Evolutionary conservation across 2,329 filamentous ascomycete species (phyloP).

Genomic region (Xenosphaeropsis pyriputrescens): DNA sequence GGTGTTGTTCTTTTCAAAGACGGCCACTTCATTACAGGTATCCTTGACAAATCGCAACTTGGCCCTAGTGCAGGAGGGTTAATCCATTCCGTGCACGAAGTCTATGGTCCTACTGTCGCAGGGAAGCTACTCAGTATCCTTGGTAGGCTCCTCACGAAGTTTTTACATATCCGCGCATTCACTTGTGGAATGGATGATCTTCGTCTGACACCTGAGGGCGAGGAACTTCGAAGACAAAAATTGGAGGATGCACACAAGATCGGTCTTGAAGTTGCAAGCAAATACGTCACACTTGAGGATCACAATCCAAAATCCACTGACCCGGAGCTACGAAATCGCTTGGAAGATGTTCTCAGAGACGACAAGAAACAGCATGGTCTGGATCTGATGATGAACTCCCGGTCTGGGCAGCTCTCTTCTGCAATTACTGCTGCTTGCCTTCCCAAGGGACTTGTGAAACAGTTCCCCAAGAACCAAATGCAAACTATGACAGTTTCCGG

Average conservation of each 20-base stretch:
- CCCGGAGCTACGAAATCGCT: slow-evolving; percentile 56
- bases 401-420: slow-evolving; percentile 57
- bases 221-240: slow-evolving; percentile 52
- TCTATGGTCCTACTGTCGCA: slow-evolving; percentile 76
- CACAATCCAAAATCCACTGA: slow-evolving; percentile 46
- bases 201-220: slow-evolving; percentile 66
- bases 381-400: slow-evolving; percentile 73
- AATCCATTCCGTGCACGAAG: slow-evolving; percentile 83
- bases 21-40: slow-evolving; percentile 77
- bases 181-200: slow-evolving; percentile 97
- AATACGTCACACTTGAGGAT: slow-evolving; percentile 74
- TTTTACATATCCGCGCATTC: slow-evolving; percentile 87
- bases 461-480: slow-evolving; percentile 96
- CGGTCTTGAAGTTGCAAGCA: slow-evolving; percentile 67
- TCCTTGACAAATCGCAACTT: slow-evolving; percentile 91
- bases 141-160: slow-evolving; percentile 76
- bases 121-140: slow-evolving; percentile 81
- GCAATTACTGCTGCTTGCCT: slow-evolving; percentile 67
- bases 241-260: slow-evolving; percentile 52
- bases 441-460: slow-evolving; percentile 70
- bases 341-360: slow-evolving; percentile 84
- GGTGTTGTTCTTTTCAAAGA: slow-evolving; percentile 69
- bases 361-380: slow-evolving; percentile 81
- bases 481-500: slow-evolving; percentile 96
- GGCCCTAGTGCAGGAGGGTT: slow-evolving; percentile 77